These are phyloP conservation scores for Calamus simplicifolius DNA, from an alignment of 176 grass and related monocot genomes.

Conservation along the genomic window DNA sequence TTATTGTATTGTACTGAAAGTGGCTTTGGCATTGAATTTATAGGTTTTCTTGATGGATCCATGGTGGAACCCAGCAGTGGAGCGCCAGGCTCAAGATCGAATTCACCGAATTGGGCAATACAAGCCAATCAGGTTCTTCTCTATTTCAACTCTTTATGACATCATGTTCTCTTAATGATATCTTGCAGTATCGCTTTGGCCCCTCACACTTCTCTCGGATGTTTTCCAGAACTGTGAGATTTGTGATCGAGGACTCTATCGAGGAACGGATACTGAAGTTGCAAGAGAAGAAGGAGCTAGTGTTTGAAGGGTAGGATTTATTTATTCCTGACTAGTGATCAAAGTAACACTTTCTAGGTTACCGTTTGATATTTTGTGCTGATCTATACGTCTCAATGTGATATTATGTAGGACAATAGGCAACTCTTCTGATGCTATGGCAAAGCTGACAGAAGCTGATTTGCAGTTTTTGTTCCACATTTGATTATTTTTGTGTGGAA, in stretches of 20 bases:
- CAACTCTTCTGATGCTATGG: too few species aligned
- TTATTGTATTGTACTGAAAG: background rate
- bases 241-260: constrained; percentile 64
- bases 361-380: constrained; percentile 2
- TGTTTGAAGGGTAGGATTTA: constrained; percentile 73
- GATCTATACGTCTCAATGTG: constrained; percentile 4
- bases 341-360: background rate
- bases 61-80: constrained; percentile 95
- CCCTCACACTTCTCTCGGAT: constrained; percentile 3
- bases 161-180: constrained; percentile 3
- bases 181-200: background rate
- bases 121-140: constrained; percentile 85
- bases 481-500: too few species aligned
- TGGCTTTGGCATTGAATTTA: constrained; percentile 2
- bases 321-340: background rate
- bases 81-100: constrained; percentile 86
- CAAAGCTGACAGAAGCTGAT: too few species aligned
- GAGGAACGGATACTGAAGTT: constrained; percentile 85
- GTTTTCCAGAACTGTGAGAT: constrained; percentile 55
- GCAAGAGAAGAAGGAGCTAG: constrained; percentile 83
- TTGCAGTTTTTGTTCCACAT: too few species aligned
- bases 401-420: too few species aligned
- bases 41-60: constrained; percentile 98
- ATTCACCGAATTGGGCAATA: constrained; percentile 95
- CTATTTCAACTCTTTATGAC: background rate